Evolutionary conservation across 768 basidiomycete species (phyloP).

Genomic region (Lentinula guzmanii): DNA sequence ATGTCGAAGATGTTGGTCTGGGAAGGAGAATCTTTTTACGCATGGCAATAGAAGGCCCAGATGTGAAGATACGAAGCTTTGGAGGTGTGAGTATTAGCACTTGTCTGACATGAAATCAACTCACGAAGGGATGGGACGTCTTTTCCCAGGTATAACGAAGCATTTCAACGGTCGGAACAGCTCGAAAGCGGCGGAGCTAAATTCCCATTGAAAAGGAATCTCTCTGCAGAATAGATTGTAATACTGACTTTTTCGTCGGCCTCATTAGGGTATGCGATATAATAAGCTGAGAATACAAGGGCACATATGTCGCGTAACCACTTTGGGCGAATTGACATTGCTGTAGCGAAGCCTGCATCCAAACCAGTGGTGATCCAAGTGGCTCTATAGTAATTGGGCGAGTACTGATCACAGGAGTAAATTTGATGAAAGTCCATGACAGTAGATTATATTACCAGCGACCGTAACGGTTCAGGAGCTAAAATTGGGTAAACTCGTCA

Average conservation of each 20-base stretch:
- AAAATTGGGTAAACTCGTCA: slow-evolving; percentile 8
- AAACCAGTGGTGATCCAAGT: slow-evolving; percentile 92
- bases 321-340: slow-evolving; percentile 86
- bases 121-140: slow-evolving; percentile 86
- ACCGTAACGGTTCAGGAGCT: slow-evolving; percentile 84
- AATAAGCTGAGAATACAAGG: slow-evolving; percentile 82
- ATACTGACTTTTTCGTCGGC: slow-evolving; percentile 89
- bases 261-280: slow-evolving; percentile 79
- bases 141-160: slow-evolving; percentile 96
- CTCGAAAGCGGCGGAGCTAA: slow-evolving; percentile 86
- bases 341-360: slow-evolving; percentile 97
- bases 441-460: background rate
- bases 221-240: background rate
- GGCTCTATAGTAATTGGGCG: slow-evolving; percentile 89
- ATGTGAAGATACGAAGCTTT: slow-evolving; percentile 65
- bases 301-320: slow-evolving; percentile 89
- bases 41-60: slow-evolving; percentile 56
- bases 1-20: slow-evolving; percentile 69
- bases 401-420: slow-evolving; percentile 50
- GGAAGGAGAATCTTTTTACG: slow-evolving; percentile 77
- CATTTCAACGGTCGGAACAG: slow-evolving; percentile 95
- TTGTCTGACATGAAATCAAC: slow-evolving; percentile 14
- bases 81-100: slow-evolving; percentile 4
- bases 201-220: background rate
- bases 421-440: background rate